These are phyloP conservation scores for Raffaelea ambrosiae DNA, from an alignment of 2,329 filamentous ascomycete genomes.

Conservation along the genomic window DNA sequence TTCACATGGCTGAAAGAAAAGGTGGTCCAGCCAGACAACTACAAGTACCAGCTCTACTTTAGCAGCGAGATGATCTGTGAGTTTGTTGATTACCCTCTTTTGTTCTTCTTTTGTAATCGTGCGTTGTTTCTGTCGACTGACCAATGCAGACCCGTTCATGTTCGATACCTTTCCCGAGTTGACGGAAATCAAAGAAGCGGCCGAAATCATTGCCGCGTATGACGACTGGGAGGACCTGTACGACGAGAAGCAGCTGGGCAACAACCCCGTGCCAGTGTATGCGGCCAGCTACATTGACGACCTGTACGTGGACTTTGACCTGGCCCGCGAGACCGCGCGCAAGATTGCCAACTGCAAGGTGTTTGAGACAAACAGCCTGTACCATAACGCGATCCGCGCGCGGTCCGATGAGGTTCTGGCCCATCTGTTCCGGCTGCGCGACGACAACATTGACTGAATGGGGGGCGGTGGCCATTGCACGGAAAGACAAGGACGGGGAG, in stretches of 20 bases:
- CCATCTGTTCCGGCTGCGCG: conserved; percentile 67
- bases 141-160: conserved; percentile 53
- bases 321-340: conserved; percentile 64
- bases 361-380: conserved; percentile 78
- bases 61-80: conserved; percentile 81
- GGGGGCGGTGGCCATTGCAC: not conserved
- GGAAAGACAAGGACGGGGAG: no score
- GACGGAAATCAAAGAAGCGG: conserved; percentile 55
- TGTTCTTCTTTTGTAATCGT: no score
- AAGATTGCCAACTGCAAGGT: conserved; percentile 70
- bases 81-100: not conserved
- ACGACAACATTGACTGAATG: conserved; percentile 52
- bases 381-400: conserved; percentile 72
- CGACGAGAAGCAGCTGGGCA: conserved; percentile 60
- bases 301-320: conserved; percentile 80
- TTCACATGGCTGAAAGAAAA: conserved; percentile 42
- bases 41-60: conserved; percentile 58
- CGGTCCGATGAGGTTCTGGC: conserved; percentile 69
- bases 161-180: conserved; percentile 77
- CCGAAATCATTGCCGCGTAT: conserved; percentile 60
- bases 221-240: conserved; percentile 71
- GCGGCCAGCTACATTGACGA: conserved; percentile 77
- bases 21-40: conserved; percentile 14
- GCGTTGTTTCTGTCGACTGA: not conserved
- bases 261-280: conserved; percentile 79